Evolutionary conservation across 2,329 filamentous ascomycete genomes (phyloP).

Genomic region (Huntiella decipiens): DNA sequence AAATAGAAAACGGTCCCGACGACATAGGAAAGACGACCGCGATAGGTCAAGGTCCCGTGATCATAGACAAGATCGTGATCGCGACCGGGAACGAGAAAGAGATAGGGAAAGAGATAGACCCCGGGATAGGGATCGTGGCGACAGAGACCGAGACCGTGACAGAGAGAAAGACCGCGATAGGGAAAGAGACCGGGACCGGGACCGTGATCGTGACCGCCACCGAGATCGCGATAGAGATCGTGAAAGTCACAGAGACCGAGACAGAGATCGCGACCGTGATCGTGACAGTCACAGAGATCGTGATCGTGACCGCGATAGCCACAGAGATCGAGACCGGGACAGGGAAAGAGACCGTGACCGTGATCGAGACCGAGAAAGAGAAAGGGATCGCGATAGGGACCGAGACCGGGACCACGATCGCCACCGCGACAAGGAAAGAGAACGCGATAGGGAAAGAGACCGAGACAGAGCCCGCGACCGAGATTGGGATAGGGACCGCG

Average conservation of each 20-base stretch:
- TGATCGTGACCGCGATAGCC: slow-evolving; percentile 4
- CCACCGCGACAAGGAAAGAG: slow-evolving; percentile 1
- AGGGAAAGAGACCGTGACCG: neutral
- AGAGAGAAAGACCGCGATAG: slow-evolving; percentile 1
- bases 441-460: neutral
- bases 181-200: neutral
- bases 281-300: slow-evolving; percentile 1
- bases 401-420: slow-evolving; percentile 5
- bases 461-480: neutral
- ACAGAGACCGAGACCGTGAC: neutral
- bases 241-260: slow-evolving; percentile 1
- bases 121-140: neutral
- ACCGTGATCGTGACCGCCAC: neutral
- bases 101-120: slow-evolving; percentile 1
- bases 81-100: slow-evolving; percentile 4
- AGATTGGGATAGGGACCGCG: neutral
- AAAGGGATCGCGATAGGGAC: slow-evolving; percentile 4
- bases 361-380: neutral
- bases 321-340: slow-evolving; percentile 3
- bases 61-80: neutral
- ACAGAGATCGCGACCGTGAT: neutral
- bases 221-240: slow-evolving; percentile 5
- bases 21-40: neutral
- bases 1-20: slow-evolving; percentile 3
- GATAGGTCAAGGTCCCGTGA: neutral